phyloP scores from a whole-genome alignment of 2,329 filamentous ascomycete genomes.

The Paraphoma chrysanthemicola region DNA sequence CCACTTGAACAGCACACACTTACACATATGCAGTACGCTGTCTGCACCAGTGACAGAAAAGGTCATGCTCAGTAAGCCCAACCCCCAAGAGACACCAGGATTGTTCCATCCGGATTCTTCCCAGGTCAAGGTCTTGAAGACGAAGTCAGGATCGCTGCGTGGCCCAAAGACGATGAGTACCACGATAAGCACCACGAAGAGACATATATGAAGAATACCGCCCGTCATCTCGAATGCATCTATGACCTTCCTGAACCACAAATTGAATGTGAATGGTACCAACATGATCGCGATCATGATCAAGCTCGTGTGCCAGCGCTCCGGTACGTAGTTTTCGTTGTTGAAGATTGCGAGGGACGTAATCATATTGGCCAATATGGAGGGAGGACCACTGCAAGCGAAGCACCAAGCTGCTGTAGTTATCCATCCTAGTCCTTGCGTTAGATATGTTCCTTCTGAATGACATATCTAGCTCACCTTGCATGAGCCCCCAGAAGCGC shows the following conservation, averaged over 20 bases:
- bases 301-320: constrained; percentile 59
- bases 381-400: constrained; percentile 35
- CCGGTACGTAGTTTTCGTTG: constrained; percentile 41
- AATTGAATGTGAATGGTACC: constrained; percentile 52
- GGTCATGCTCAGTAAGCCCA: constrained; percentile 46
- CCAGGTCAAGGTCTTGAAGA: constrained; percentile 56
- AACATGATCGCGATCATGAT: constrained; percentile 54
- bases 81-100: constrained; percentile 50
- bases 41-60: constrained; percentile 54
- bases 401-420: constrained; percentile 48
- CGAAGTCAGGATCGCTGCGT: constrained; percentile 46
- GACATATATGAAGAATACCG: constrained; percentile 55
- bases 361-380: constrained; percentile 33
- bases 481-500: constrained; percentile 37
- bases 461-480: constrained; percentile 20
- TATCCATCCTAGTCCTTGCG: constrained; percentile 50
- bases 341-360: constrained; percentile 46
- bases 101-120: constrained; percentile 51
- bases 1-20: background rate
- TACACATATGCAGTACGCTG: constrained; percentile 53
- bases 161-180: constrained; percentile 53
- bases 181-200: constrained; percentile 58
- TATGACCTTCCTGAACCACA: constrained; percentile 52
- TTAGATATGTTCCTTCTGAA: constrained; percentile 21
- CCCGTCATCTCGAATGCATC: constrained; percentile 56